Evolutionary conservation across 306 rosid species (phyloP), one percentile per base, ranked within the genome.

Genomic region (Vigna reflexopilosa): DNA sequence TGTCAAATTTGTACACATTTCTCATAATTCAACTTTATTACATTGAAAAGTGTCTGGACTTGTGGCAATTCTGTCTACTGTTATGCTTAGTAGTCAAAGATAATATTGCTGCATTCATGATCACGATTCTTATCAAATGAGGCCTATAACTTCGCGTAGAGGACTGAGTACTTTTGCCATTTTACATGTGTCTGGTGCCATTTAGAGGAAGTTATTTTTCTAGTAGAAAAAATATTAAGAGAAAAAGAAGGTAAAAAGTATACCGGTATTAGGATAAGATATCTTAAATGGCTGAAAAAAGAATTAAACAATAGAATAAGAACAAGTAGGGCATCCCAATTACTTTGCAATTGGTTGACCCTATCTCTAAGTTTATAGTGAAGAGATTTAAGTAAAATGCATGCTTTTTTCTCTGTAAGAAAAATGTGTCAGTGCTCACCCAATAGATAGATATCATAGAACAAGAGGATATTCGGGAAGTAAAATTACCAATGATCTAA

Each of bases 391-490:
- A 16, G 9, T 80, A 58, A 67, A 75, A 74, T 67, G 55, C 40
- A 36, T 59, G 16, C 3, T 30, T n/a, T 67, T 75, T 17, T 15
- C 38, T 81, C 77, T 73, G 17, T 22, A 48, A 73, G 28, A 13
- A 59, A 75, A 56, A 68, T 24, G 42, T 44, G 52, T 20, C 16
- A 40, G n/a, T 40, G 20, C 61, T 15, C 63, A 34, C 28, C 14
- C 72, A 36, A 75, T 40, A 77, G 26, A 75, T 40, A 77, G 24
- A 40, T 59, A n/a, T 54, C 16, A 24, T 76, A 57, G 58, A 76
- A 50, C 48, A 10, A 81, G 9, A 62, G 42, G 76, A 56, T 38
- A 64, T 16, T 44, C 28, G 9, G 28, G 44, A 51, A 51, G 68
- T 42, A 12, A 81, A 70, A 61, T 15, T 59, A 28, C 57, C 52